These are phyloP conservation scores for Macrolepiota albuminosa DNA, from an alignment of 768 basidiomycete species.

Conservation along the genomic window DNA sequence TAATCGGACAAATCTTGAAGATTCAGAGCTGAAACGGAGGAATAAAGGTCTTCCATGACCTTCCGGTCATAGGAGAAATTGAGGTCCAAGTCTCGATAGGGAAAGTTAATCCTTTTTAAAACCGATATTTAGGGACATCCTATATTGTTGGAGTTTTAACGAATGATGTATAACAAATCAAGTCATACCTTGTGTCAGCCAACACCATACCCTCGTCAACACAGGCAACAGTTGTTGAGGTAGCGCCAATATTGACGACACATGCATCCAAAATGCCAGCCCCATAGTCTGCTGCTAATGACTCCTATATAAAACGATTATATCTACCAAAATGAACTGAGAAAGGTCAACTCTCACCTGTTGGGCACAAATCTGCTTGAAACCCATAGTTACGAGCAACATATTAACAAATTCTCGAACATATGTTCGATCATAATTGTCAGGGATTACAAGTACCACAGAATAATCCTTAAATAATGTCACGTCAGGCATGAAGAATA, in stretches of 20 bases:
- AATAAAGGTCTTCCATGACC: constrained; percentile 76
- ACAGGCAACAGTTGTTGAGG: constrained; percentile 79
- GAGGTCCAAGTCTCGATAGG: constrained; percentile 81
- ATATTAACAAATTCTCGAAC: constrained; percentile 74
- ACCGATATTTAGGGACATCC: constrained; percentile 87
- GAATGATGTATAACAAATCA: background rate
- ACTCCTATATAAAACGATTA: constrained; percentile 53
- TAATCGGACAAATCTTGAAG: too few species aligned
- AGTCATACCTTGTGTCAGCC: constrained; percentile 75
- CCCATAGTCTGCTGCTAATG: constrained; percentile 89
- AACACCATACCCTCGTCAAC: constrained; percentile 92
- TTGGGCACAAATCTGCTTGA: constrained; percentile 89
- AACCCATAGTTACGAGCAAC: constrained; percentile 75
- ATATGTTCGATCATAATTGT: constrained; percentile 83
- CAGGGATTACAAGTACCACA: constrained; percentile 85
- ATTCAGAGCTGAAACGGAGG: too few species aligned
- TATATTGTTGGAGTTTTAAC: constrained; percentile 17
- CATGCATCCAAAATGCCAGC: constrained; percentile 94
- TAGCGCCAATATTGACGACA: constrained; percentile 92
- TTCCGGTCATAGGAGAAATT: constrained; percentile 80
- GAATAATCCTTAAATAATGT: constrained; percentile 64
- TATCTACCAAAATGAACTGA: background rate
- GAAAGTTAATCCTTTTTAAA: constrained; percentile 77
- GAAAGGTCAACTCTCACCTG: constrained; percentile 49
- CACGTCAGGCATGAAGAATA: background rate